Evolutionary conservation across 2,329 filamentous ascomycete genomes (phyloP), one percentile per base, ranked within the genome.

Genomic region (Fusarium setosum): DNA sequence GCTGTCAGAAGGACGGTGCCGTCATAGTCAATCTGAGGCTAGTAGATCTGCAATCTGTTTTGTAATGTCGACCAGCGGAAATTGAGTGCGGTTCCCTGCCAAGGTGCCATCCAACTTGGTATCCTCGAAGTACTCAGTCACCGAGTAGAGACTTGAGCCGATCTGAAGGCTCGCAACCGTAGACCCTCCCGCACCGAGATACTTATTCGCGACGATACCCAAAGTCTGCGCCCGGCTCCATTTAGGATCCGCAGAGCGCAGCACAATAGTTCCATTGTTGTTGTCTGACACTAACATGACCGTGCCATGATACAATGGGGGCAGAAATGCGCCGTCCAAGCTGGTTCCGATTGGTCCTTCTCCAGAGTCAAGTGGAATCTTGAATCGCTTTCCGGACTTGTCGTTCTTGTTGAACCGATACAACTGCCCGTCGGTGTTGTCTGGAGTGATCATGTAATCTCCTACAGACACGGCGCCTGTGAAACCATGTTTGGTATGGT

Each of bases 211-310:
- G 1, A 80, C 67, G 0, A 67, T 69, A 0, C 78, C 78, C 10
- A 80, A 37, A 18, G 77, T 73, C 65, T 79, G 73, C 4, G 78
- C 78, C 4, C 64, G 64, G 23, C 67, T 62, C 79, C 79, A 82
- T 18, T 59, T 67, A 7, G 63, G 71, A 31, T 80, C 75, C n/a
- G 63, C 58, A 3, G 77, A 79, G 12, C 72, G 63, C 15, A 81
- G 53, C 17, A 81, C 79, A 20, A 76, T 73, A 12, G 76, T 73
- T 2, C 80, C 79, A 4, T 62, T 50, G 4, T 26, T 44, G 21
- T 76, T 68, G 56, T 75, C 73, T 1, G 77, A 60, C 0, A 77
- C 70, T 8, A 81, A 66, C 7, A 80, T 57, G 3, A 81, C 73
- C 5, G 56, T 76, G n/a, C 73, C 71, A 6, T 62, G 65, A 56